phyloP scores from a whole-genome alignment of 208 protist species.

The Vickermania ingenoplastis region DNA sequence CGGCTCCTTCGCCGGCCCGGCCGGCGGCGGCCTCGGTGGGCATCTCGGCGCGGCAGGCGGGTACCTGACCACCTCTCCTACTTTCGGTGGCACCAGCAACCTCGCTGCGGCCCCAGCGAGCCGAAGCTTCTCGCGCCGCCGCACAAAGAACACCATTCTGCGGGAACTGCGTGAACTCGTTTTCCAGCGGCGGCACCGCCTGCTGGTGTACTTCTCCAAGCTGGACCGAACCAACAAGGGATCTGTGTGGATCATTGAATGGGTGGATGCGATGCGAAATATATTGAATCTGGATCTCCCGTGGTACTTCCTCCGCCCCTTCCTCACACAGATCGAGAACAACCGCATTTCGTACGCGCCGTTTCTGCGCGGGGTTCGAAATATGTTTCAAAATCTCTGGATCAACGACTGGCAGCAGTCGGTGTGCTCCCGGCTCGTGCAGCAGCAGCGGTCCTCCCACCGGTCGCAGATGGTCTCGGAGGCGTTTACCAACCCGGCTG shows the following conservation, averaged over 20 bases:
- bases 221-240: constrained; percentile 85
- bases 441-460: constrained; percentile 73
- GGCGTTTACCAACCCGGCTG: constrained; percentile 62
- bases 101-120: constrained; percentile 4
- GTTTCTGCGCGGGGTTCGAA: constrained; percentile 70
- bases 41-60: not conserved
- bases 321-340: constrained; percentile 66
- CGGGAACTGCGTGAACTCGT: constrained; percentile 78
- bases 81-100: constrained; percentile 2
- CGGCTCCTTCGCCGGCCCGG: constrained; percentile 15
- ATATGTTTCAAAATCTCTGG: constrained; percentile 61
- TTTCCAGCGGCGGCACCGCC: constrained; percentile 67
- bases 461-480: constrained; percentile 63
- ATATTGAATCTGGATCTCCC: constrained; percentile 77
- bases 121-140: constrained; percentile 23
- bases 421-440: constrained; percentile 41
- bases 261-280: constrained; percentile 82
- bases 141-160: constrained; percentile 76
- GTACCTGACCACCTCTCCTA: constrained; percentile 3
- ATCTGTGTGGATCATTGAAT: constrained; percentile 87
- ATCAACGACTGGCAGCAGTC: constrained; percentile 57
- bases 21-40: not conserved
- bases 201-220: constrained; percentile 82
- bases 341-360: constrained; percentile 66
- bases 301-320: constrained; percentile 82